Base-by-base conservation (phyloP, 1,139 yeast genomes). In the Protomyces pachydermus region DNA sequence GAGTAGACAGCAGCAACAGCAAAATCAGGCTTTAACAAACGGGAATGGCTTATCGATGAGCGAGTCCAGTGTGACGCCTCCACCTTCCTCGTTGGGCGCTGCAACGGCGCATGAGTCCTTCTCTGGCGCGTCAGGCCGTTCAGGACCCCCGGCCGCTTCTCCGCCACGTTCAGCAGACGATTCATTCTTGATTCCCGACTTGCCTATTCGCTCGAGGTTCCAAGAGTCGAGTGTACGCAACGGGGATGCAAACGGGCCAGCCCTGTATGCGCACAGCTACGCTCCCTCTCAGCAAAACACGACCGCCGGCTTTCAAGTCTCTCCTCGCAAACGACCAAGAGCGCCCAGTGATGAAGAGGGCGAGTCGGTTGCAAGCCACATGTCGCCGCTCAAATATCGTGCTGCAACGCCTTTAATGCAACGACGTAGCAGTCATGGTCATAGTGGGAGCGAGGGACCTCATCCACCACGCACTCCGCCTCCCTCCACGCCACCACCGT, bases 401-500 rank as follows among this genome's bases (percentile, higher is more conserved):
- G 56, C 62, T 14, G 42, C 56, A n/a, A 46, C 52, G 16, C 45
- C 56, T 12, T 25, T 32, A 14, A 14, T 52, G 16, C 35, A 25
- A 37, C 42, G 42, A 18, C 42, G 9, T n/a, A 37, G 42, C 16
- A 37, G 42, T 37, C 14, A 37, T n/a, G 42, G 42, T n/a, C 32
- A 28, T 28, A 23, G 28, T 32, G 35, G 51, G 50, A 14, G 50
- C 28, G 28, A 57, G 35, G 28, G 55, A 38, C 23, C 25, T 16
- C 32, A 28, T 28, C 32, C 32, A 28, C 32, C 42, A 42, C 50
- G 51, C 34, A 56, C 65, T 1, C 61, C 65, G 8, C 45, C 57
- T 9, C 63, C 60, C 3, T 52, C 65, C n/a, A 51, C 62, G 9
- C 60, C 65, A 3, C 65, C 65, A 12, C 65, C 57, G 2, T n/a